Conservation (phyloP, 768 basidiomycete species). For the Phanerochaete carnosa region DNA sequence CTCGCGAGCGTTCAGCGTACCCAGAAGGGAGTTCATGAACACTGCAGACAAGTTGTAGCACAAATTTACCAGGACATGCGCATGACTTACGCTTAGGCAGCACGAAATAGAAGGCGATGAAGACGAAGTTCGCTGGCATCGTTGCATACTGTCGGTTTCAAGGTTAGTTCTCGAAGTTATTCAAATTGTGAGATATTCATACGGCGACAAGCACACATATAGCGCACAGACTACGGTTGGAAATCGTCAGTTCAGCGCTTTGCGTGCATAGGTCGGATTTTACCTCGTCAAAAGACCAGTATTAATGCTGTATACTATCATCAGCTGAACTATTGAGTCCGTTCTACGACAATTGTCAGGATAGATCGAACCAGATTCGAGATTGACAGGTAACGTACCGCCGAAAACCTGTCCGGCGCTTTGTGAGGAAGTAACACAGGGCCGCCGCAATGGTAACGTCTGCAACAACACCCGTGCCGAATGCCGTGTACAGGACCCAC, state of each 20-base stretch:
- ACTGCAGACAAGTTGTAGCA: background rate
- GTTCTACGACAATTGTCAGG: slow-evolving; percentile 3
- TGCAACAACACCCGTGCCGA: slow-evolving; percentile 19
- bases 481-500: slow-evolving; percentile 22
- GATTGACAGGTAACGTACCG: background rate
- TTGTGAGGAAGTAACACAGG: slow-evolving; percentile 17
- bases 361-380: background rate
- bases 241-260: background rate
- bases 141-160: slow-evolving; percentile 6
- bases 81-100: slow-evolving; percentile 11
- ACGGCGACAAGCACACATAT: slow-evolving; percentile 1
- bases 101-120: slow-evolving; percentile 13
- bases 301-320: slow-evolving; percentile 17
- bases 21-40: slow-evolving; percentile 6
- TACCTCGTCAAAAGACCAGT: slow-evolving; percentile 15
- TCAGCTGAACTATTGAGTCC: slow-evolving; percentile 10
- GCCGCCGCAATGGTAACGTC: slow-evolving; percentile 21
- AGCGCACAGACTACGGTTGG: slow-evolving; percentile 11
- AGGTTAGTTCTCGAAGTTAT: background rate
- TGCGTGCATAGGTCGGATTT: too few species aligned
- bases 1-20: slow-evolving; percentile 15
- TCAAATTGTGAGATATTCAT: background rate
- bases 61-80: background rate
- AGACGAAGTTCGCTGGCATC: slow-evolving; percentile 17
- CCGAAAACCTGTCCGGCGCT: slow-evolving; percentile 4